Evolutionary conservation across 2,329 filamentous ascomycete species (phyloP), one percentile per base, ranked within the genome.

Genomic region (Metarhizium anisopliae): DNA sequence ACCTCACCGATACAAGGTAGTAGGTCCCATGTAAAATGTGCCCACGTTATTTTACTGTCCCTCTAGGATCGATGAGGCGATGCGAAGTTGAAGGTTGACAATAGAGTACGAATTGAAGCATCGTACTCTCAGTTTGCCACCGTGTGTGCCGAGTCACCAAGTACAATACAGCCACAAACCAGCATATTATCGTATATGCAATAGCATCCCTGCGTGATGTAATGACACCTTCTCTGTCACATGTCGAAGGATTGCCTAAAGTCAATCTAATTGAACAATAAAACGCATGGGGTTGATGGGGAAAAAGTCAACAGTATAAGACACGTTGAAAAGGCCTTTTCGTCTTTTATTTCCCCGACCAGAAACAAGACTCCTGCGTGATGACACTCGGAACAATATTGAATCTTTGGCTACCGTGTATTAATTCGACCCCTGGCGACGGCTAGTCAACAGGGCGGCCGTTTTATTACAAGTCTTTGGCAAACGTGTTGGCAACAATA

Each of bases 401-500:
- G 38, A 16, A 11, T 40, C 38, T 40, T 5, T 40, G 38, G 38
- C 8, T 40, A 5, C 38, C 25, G 5, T 16, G 13, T 16, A 40
- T 40, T 40, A 5, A 5, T 40, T 40, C 38, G 10, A 40, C 13
- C 38, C 8, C 14, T 16, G 14, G 38, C 14, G 4, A 16, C 5
- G 7, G 32, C 38, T 40, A 40, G 14, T 16, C 38, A 40, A 16
- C 13, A 47, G 52, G 60, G 58, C 42, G n/a, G n/a, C 6, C 7
- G 25, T 8, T 49, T 11, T 49, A 30, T 55, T 59, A 62, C 42
- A 65, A 63, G 49, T 79, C 78, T 58, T 83, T 84, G 14, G 83
- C 83, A 70, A 86, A 86, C 0, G 83, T 86, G 59, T 83, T 83
- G 42, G 83, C 83, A 29, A 86, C 83, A 58, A 86, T 86, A 30